Base-by-base conservation (phyloP, 2,329 filamentous ascomycete species). In the Penicillium paneum region DNA sequence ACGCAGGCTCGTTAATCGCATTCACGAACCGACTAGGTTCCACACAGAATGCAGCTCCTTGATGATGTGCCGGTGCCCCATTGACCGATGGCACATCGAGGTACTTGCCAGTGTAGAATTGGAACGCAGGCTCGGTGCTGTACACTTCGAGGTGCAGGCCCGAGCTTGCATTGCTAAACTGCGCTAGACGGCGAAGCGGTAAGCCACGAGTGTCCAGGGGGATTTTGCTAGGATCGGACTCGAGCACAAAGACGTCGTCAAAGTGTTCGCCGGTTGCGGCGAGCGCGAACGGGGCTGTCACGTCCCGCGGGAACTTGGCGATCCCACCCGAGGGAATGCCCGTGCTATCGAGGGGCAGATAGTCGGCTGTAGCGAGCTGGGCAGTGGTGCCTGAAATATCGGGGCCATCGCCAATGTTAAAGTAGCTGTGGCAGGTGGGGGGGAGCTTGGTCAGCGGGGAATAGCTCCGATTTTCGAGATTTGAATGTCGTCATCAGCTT, bases 101-200 rank as follows among this genome's bases (percentile, higher is more conserved):
- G 68, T 86, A 87, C 68, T 89, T 87, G 61, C 93, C 94, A 0
- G 91, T 95, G 76, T 97, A 97, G 77, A 97, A 96, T 74, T 97
- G 93, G 80, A 97, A 97, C 0, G 91, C 90, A 0, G 94, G 94
- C 78, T 97, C 93, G 0, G 93, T 97, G 78, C 90, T 94, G 67
- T 85, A 79, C 6, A 96, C 88, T 73, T 97, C 90, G 46, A 97
- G 84, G 70, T 95, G 88, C 62, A 97, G 81, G 59, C 85, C 84
- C 28, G 86, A 88, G 46, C 78, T 79, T 6, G 90, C 84, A 72
- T 97, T 90, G 72, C 82, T 83, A 55, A 94, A 89, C 24, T 83
- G 78, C 42, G 90, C 83, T 42, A 93, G 83, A 55, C 82, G 84
- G 54, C 79, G 81, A 36, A 96, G 78, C 1, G 88, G 83, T 53